Evolutionary conservation across 305 asterid genomes (phyloP).

Genomic region (Galium porrigens): DNA sequence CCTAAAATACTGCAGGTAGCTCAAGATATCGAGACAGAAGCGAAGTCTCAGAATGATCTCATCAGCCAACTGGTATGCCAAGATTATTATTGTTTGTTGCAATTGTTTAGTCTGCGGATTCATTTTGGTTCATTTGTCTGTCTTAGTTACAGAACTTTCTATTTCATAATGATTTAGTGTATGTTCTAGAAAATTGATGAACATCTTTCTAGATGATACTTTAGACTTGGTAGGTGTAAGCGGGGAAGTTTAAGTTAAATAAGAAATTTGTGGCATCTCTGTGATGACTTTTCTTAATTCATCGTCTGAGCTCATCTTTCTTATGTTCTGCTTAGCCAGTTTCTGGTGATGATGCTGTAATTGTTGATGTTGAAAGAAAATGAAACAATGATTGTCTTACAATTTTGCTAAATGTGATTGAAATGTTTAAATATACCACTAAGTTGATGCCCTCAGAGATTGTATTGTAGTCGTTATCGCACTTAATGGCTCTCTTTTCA

Average conservation of each 20-base stretch:
- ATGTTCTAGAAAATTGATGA: neutral
- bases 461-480: neutral
- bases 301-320: neutral
- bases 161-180: neutral
- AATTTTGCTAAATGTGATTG: neutral
- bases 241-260: neutral
- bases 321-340: neutral
- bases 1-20: slow-evolving; percentile 44
- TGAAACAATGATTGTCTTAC: neutral
- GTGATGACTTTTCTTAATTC: neutral
- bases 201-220: neutral
- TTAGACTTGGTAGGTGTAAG: neutral
- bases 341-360: neutral
- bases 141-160: neutral
- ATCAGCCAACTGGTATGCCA: slow-evolving; percentile 70
- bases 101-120: neutral
- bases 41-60: slow-evolving; percentile 69
- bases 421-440: neutral
- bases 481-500: neutral
- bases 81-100: neutral
- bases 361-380: neutral
- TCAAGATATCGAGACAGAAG: slow-evolving; percentile 61
- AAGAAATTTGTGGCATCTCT: neutral
- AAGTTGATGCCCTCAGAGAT: neutral
- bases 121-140: neutral